phyloP scores from a whole-genome alignment of 495 filamentous ascomycete species.

The Podospora bellae-mahoneyi region DNA sequence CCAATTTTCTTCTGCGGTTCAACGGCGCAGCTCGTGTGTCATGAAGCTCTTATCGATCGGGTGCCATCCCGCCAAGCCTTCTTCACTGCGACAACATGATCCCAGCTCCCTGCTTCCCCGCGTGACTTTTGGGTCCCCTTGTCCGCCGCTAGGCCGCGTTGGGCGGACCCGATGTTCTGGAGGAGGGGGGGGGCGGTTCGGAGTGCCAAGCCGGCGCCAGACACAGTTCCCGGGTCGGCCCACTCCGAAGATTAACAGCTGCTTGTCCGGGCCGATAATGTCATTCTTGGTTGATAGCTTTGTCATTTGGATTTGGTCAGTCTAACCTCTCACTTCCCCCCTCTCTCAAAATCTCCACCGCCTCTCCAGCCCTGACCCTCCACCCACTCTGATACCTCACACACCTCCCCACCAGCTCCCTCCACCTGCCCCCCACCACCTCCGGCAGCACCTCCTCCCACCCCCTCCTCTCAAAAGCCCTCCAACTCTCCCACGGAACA shows the following conservation, averaged over 20 bases:
- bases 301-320: neutral
- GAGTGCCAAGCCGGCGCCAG: neutral
- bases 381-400: constrained; percentile 35
- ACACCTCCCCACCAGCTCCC: constrained; percentile 30
- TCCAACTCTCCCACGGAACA: constrained; percentile 55
- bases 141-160: neutral
- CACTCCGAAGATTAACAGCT: neutral
- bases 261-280: neutral
- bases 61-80: neutral
- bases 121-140: neutral
- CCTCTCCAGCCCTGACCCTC: constrained; percentile 27
- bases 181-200: neutral
- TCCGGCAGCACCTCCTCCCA: constrained; percentile 42
- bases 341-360: constrained; percentile 5
- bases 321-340: neutral
- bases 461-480: constrained; percentile 37
- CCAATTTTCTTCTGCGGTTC: neutral
- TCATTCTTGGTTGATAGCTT: neutral
- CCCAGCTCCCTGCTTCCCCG: neutral
- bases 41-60: neutral
- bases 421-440: constrained; percentile 32
- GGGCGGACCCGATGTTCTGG: neutral
- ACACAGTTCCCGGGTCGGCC: neutral
- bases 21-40: neutral
- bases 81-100: neutral